Conservation (phyloP, 371 early-diverging fungal species). For the Mortierella sp. region DNA sequence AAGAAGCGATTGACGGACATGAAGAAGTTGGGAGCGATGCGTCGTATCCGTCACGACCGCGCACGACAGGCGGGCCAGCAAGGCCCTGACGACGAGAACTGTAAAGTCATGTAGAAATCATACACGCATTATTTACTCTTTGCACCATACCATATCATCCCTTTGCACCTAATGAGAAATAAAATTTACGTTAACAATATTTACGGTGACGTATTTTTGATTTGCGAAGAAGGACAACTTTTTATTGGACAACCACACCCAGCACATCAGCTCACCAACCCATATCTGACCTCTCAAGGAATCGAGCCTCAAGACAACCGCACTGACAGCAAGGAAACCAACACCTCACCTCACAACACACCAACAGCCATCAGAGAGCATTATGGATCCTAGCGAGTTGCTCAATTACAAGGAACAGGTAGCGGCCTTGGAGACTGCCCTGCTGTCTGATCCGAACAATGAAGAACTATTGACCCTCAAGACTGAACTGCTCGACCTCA, state of each 20-base stretch:
- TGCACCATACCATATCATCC: too few relatives aligned
- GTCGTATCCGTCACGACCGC: slow-evolving; percentile 51
- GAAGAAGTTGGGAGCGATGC: slow-evolving; percentile 69
- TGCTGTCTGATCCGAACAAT: slow-evolving; percentile 78
- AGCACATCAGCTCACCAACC: background rate
- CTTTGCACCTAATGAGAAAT: too few relatives aligned
- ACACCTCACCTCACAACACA: background rate
- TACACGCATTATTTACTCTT: too few relatives aligned
- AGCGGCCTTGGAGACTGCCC: slow-evolving; percentile 70
- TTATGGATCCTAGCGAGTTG: slow-evolving; percentile 37
- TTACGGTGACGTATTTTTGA: background rate
- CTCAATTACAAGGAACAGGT: slow-evolving; percentile 42
- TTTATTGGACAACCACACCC: too few relatives aligned
- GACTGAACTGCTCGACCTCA: slow-evolving; percentile 78
- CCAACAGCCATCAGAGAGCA: background rate
- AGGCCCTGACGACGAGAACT: slow-evolving; percentile 51
- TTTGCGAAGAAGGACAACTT: background rate
- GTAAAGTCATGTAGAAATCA: slow-evolving; percentile 54
- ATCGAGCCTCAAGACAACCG: too few relatives aligned
- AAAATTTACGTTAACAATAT: too few relatives aligned
- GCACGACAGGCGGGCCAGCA: slow-evolving; percentile 28
- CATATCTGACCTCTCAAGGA: too few relatives aligned
- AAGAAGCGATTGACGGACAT: slow-evolving; percentile 81
- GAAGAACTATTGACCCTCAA: slow-evolving; percentile 77
- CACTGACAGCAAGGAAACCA: background rate